Base-by-base conservation (phyloP, 192 early-diverging fungal genomes). In the Rhizoclosmatium sp. region DNA sequence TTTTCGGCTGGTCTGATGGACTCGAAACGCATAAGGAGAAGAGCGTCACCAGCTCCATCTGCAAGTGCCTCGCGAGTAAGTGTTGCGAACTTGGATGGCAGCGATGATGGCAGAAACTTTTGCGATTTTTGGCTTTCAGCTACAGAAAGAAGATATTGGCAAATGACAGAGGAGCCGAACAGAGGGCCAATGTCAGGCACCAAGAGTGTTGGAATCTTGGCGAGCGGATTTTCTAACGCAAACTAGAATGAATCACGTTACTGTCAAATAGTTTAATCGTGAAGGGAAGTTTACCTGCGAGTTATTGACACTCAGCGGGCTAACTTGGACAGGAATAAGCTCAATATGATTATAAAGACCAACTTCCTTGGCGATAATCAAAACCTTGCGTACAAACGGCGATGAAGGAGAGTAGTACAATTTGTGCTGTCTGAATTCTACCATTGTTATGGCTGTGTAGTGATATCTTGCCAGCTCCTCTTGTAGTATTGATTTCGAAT, bases 351-450 rank as follows among this genome's bases (percentile, higher is more conserved):
- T 3, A 5, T 31, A 16, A n/a, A 80, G 39, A 71, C 65, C 60
- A 44, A 80, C 46, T 62, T 80, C 79, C 1, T 75, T 56, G n/a
- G 66, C 65, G 42, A 79, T 21, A 54, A 79, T 79, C 44, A 79
- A 39, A 31, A 72, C 78, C 49, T 79, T 79, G 16, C 78, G 69
- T 4, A 48, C 78, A 46, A 48, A 79, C 7, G 78, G 78, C 2
- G 78, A 79, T 3, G 78, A 71, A 14, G 69, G 44, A 10, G 69
- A 73, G 59, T 40, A 64, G 78, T 47, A 79, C 40, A 79, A 61
- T 31, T 31, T 31, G 31, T 31, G 31, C 31, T 31, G 31, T 0
- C 31, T 31, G 31, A 31, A 31, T 31, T 31, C 31, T 31, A 31
- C 31, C 31, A 31, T 31, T 31, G 31, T 31, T 31, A 31, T 31